Evolutionary conservation across 2,329 filamentous ascomycete species (phyloP).

Genomic region (Epichloe sp.): DNA sequence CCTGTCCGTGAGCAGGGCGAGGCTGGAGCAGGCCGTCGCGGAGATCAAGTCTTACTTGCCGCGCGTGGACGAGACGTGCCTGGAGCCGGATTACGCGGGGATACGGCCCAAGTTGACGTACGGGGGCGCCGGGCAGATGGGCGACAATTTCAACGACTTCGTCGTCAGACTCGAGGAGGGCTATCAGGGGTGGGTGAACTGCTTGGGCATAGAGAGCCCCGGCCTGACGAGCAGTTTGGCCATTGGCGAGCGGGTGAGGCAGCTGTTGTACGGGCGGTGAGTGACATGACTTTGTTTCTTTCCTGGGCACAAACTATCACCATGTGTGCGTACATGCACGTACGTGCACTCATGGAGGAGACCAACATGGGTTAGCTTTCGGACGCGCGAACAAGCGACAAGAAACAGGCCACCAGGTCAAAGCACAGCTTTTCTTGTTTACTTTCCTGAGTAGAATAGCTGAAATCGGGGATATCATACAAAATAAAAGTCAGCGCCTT

Average conservation of each 20-base stretch:
- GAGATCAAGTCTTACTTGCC: constrained; percentile 76
- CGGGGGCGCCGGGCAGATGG: constrained; percentile 44
- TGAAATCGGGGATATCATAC: neutral
- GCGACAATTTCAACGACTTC: constrained; percentile 71
- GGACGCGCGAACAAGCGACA: too few species aligned
- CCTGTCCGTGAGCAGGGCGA: constrained; percentile 50
- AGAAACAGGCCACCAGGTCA: too few species aligned
- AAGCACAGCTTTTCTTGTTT: too few species aligned
- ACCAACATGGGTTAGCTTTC: too few species aligned
- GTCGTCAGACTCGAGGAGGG: constrained; percentile 65
- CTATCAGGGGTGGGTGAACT: constrained; percentile 71
- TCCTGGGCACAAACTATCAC: neutral
- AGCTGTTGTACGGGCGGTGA: constrained; percentile 30
- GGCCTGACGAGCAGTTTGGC: constrained; percentile 79
- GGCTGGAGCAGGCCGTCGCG: constrained; percentile 52
- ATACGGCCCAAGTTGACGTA: constrained; percentile 72
- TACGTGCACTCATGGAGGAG: neutral
- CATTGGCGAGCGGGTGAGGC: constrained; percentile 63
- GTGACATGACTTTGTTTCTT: neutral
- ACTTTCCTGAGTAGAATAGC: neutral
- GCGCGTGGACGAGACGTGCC: constrained; percentile 47
- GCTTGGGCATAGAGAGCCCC: constrained; percentile 87
- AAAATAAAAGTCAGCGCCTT: neutral
- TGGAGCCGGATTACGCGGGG: constrained; percentile 78
- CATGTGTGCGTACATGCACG: neutral